Evolutionary conservation across 371 early-diverging fungal species (phyloP), one percentile per base, ranked within the genome.

Genomic region (Furculomyces boomerangus): DNA sequence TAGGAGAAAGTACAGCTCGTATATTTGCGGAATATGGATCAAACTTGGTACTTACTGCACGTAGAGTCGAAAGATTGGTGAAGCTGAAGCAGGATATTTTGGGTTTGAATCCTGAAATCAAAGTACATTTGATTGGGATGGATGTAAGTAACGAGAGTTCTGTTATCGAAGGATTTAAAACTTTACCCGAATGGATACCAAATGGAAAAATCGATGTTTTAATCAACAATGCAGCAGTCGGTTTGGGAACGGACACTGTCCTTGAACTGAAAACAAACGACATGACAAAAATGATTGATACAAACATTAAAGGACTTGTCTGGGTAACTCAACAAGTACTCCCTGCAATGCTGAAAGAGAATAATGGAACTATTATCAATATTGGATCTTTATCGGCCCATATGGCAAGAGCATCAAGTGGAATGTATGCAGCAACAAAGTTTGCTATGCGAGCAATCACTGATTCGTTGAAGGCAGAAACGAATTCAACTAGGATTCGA

Each of bases 381-480:
- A 67, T 95, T 60, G 80, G 84, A 2, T 87, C 88, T n/a, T 83
- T 92, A 47, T 79, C 88, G 27, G 64, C 53, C 0, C n/a, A 35
- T 20, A 35, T 44, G 53, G 27, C 40, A 13, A 46, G 55, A 41
- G 43, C 20, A 61, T 24, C 18, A 32, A 3, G 59, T 78, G 16
- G 78, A 76, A 72, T 91, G 28, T 93, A 95, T 63, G 90, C 93
- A 54, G 96, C 90, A 10, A 72, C 88, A 31, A 95, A 93, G 65
- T 81, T 82, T 58, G 93, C 93, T 0, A 85, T 92, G 1, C 81
- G 85, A 45, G 89, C 92, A 3, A 79, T 94, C 48, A 74, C 80
- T 10, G 76, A 76, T 30, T 69, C 92, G 0, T 64, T 95, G 60
- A 65, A 86, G 5, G 70, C 76, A 49, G 96, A 95, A 63, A 77